Conservation (phyloP, 345 rosid genomes). For the Pistacia vera region DNA sequence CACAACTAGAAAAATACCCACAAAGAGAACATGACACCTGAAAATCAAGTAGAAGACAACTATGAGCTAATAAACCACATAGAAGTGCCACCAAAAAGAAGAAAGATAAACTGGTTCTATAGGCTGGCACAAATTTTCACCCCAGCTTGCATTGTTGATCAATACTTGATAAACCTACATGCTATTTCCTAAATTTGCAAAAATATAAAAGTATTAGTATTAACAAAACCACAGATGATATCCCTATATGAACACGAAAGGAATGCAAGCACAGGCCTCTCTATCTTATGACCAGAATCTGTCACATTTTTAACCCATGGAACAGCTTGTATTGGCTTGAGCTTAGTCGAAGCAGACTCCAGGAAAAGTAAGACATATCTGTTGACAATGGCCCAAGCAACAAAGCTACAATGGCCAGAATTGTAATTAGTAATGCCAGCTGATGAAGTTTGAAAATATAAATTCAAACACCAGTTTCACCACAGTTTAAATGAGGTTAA, state of each 20-base stretch:
- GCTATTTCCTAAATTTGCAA: background rate
- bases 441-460: background rate
- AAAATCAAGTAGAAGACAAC: background rate
- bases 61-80: background rate
- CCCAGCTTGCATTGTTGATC: background rate
- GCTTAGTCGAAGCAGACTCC: background rate
- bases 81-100: background rate
- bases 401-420: background rate
- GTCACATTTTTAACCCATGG: background rate
- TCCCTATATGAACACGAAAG: background rate
- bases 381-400: background rate
- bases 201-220: background rate
- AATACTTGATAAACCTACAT: background rate
- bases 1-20: background rate
- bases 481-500: background rate
- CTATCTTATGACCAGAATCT: background rate
- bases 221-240: background rate
- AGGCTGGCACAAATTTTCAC: background rate
- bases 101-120: background rate
- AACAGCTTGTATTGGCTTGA: background rate
- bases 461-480: slow-evolving; percentile 1
- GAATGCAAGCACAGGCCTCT: background rate
- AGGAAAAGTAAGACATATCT: background rate
- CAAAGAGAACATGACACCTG: background rate
- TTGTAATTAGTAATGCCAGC: background rate